Base-by-base conservation (phyloP, 257 asterid species). In the Solanum chaucha region DNA sequence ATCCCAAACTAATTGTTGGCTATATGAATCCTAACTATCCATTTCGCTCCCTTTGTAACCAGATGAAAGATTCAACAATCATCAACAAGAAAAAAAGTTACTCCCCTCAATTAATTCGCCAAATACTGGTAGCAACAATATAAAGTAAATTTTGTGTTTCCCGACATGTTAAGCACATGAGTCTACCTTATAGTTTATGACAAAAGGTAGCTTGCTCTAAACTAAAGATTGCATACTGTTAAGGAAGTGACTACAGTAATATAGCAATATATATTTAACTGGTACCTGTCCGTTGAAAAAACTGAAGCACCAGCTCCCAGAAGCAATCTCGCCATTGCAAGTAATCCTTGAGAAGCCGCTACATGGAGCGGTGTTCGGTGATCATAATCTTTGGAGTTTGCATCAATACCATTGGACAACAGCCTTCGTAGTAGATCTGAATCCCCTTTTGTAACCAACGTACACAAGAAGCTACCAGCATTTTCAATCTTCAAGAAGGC, bases 251-350 rank as follows among this genome's bases (percentile, higher is more conserved):
- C 41, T 3, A 2, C 64, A 81, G n/a, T 81, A 48, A 81, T 28
- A 10, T 48, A 32, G 36, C 46, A 80, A 65, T 22, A 74, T 40
- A 17, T 70, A 34, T 80, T 55, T 55, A 12, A n/a, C 51, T n/a
- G 80, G 36, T 89, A 95, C 99, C 98, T 96, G 93, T 97, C 99
- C 90, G 90, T 93, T 4, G 91, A 51, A 87, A 92, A 90, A 87
- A 97, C 98, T 87, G 94, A 95, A 38, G 99, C 98, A 82, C 99
- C 98, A 5, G 97, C 98, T 81, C 95, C 98, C 82, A 95, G 22
- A 41, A 95, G 98, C 92, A 93, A 73, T 86, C 93, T 95, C 8
- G 98, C 96, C 96, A 96, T 94, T 75, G 92, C 80, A 77, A 87
- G 91, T 22, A 94, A 84, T 71, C 99, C 99, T 68, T 94, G 98